A percentile compares a stretch with the other conserved stretches of the same genome.
Evolutionary conservation across 306 rosid species (phyloP).

Genomic region (Crotalaria pallida): DNA sequence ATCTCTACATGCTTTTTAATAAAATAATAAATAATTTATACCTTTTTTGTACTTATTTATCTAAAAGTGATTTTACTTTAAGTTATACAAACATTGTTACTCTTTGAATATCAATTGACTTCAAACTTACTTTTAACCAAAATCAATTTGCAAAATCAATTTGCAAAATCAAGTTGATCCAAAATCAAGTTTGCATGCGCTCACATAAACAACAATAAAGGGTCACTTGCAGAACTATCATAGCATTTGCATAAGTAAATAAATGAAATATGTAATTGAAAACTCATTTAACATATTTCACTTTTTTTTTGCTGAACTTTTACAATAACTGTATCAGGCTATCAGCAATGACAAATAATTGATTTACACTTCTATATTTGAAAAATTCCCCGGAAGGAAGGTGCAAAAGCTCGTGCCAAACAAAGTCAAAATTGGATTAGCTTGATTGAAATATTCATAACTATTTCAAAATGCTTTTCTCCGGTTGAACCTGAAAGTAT

Average conservation of each 20-base stretch:
- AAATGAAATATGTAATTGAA: neutral
- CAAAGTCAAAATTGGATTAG: neutral
- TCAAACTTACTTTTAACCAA: too few relatives aligned
- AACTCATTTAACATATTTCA: neutral
- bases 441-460: neutral
- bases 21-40: too few relatives aligned
- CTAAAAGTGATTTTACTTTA: too few relatives aligned
- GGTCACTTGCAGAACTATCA: too few relatives aligned
- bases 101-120: too few relatives aligned
- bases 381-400: neutral
- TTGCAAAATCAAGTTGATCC: too few relatives aligned
- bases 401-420: neutral
- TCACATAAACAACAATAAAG: too few relatives aligned
- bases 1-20: too few relatives aligned
- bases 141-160: too few relatives aligned
- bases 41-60: too few relatives aligned
- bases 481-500: neutral
- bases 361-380: neutral
- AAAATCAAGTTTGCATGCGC: too few relatives aligned
- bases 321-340: neutral
- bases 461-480: constrained; percentile 12
- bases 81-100: too few relatives aligned
- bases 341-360: neutral
- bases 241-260: neutral
- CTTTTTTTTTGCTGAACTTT: neutral